These are phyloP conservation scores for Silene vulgaris DNA, from an alignment of 179 eudicot species.

Conservation along the genomic window DNA sequence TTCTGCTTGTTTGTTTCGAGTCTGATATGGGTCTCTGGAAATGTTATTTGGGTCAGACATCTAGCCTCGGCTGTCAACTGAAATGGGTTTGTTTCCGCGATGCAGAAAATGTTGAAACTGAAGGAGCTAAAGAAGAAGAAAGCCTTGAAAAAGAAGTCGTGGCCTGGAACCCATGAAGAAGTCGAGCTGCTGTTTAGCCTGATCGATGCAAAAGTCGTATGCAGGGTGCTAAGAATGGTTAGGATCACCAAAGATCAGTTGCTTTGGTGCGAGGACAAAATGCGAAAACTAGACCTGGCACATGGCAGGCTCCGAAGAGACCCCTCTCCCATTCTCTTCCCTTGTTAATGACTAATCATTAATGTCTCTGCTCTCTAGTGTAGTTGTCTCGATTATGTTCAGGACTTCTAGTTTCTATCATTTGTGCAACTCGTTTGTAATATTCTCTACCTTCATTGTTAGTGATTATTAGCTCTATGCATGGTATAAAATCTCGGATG, in stretches of 20 bases:
- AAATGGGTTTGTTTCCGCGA: neutral
- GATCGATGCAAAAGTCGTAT: constrained; percentile 59
- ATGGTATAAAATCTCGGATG: neutral
- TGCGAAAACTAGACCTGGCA: constrained; percentile 54
- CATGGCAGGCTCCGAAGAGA: constrained; percentile 72
- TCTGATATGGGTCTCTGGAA: neutral
- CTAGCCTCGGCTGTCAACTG: neutral
- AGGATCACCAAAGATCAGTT: constrained; percentile 72
- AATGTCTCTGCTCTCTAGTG: neutral
- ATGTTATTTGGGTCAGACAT: neutral
- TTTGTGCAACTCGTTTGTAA: constrained; percentile 20
- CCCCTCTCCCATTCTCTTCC: constrained; percentile 82
- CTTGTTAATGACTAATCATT: constrained; percentile 33
- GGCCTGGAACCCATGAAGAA: constrained; percentile 67
- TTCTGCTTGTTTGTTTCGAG: neutral
- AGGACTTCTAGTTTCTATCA: constrained; percentile 3
- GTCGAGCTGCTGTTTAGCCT: constrained; percentile 66
- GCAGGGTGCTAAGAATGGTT: constrained; percentile 59
- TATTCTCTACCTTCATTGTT: constrained; percentile 24
- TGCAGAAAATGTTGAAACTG: constrained; percentile 75
- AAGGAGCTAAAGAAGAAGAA: constrained; percentile 75
- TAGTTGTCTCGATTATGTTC: constrained; percentile 15
- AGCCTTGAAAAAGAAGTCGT: constrained; percentile 68
- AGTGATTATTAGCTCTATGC: constrained; percentile 19
- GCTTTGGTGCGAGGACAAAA: constrained; percentile 92